Evolutionary conservation across 257 asterid species (phyloP), one percentile per base, ranked within the genome.

Genomic region (Lycium barbarum): DNA sequence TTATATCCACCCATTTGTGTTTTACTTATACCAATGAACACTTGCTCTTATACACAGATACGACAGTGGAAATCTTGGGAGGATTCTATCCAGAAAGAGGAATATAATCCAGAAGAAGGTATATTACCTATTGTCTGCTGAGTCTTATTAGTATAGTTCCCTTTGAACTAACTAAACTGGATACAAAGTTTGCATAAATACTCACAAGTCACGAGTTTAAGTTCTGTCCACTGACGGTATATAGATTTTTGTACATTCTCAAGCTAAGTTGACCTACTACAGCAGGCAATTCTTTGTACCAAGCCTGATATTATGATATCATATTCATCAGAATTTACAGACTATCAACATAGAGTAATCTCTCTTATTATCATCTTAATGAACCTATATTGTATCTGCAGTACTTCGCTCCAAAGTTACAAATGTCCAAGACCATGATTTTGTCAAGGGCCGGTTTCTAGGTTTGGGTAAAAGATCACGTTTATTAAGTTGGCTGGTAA

Each of bases 401-500:
- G 82, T 78, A 53, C 62, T 78, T 53, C 47, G 26, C 13, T 78
- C 82, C 3, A 51, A 78, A 53, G 65, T 78, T 1, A 78, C 82
- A 53, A 26, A 78, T 78, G 82, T 78, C 40, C 84, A 40, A 15
- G 91, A 91, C 35, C 91, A 93, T 79, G 93, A 86, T 81, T 93
- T 92, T 81, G 79, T 93, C 83, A 88, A 83, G 89, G 84, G 84
- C 59, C 83, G 92, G 53, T 85, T 90, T 84, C 87, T 86, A 13
- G 94, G 95, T 22, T 59, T 87, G 43, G 87, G 90, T 40, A 89
- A 88, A 74, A 45, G 80, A 12, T 11, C 84, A 9, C 15, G 92
- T 10, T 14, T 92, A 79, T 91, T 89, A 73, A 57, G 92, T 65
- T 92, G 96, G 97, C 20, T 88, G 92, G 95, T 93, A 89, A 87